phyloP scores from a whole-genome alignment of 1,139 yeast species.

The Pichia sp. region DNA sequence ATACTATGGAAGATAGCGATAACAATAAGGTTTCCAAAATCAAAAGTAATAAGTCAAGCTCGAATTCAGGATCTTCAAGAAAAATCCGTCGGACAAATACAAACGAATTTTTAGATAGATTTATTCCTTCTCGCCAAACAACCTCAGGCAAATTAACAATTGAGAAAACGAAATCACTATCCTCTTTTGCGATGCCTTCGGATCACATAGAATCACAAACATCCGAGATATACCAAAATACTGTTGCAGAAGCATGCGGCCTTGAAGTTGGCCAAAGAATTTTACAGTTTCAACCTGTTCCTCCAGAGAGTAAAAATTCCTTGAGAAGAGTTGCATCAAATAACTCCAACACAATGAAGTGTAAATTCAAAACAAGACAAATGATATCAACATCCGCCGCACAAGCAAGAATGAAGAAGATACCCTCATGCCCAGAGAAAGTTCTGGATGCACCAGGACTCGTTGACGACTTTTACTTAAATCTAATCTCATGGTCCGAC shows the following conservation, averaged over 20 bases:
- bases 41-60: constrained; percentile 7
- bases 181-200: constrained; percentile 38
- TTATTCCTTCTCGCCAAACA: constrained; percentile 51
- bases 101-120: constrained; percentile 38
- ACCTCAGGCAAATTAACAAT: constrained; percentile 40
- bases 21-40: constrained; percentile 1
- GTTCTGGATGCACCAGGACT: constrained; percentile 96
- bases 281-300: constrained; percentile 78
- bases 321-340: constrained; percentile 20
- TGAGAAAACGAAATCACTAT: constrained; percentile 19
- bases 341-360: constrained; percentile 17
- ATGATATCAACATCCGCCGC: constrained; percentile 33
- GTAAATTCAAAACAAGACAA: constrained; percentile 22
- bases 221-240: constrained; percentile 67
- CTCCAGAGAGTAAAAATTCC: constrained; percentile 56
- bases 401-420: constrained; percentile 49
- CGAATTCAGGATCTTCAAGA: constrained; percentile 20
- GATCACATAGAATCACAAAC: constrained; percentile 66
- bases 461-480: constrained; percentile 87
- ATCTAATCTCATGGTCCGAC: constrained; percentile 83
- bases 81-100: constrained; percentile 31
- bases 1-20: constrained; percentile 1
- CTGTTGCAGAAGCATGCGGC: constrained; percentile 95
- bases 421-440: constrained; percentile 87
- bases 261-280: constrained; percentile 79